These are phyloP conservation scores for Russula lepida DNA, from an alignment of 768 basidiomycete genomes.

Conservation along the genomic window DNA sequence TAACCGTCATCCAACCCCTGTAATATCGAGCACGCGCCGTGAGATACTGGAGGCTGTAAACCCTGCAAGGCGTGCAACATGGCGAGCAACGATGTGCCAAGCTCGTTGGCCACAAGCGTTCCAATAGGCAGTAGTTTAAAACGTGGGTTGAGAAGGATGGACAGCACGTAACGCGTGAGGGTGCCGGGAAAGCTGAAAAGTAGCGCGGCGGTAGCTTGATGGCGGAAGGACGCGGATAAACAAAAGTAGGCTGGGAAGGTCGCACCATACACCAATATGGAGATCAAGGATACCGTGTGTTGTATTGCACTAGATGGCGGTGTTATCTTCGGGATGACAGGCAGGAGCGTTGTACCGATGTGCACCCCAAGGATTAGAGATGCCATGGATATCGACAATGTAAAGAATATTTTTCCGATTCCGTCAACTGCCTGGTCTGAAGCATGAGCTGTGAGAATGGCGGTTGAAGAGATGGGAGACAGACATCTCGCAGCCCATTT, in stretches of 20 bases:
- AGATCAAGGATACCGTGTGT: conserved; percentile 42
- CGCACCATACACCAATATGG: conserved; percentile 63
- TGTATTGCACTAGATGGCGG: conserved; percentile 40
- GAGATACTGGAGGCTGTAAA: conserved; percentile 35
- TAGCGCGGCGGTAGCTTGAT: conserved; percentile 77
- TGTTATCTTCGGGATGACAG: conserved; percentile 34
- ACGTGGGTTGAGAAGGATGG: conserved; percentile 60
- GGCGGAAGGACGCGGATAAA: conserved; percentile 59
- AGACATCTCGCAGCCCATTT: conserved; percentile 63
- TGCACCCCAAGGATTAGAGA: conserved; percentile 69
- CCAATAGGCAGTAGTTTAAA: conserved; percentile 62
- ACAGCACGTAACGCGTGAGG: conserved; percentile 72
- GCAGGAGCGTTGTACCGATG: conserved; percentile 39
- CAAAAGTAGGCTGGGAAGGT: conserved; percentile 73
- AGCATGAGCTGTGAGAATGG: conserved; percentile 3
- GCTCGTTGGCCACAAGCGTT: conserved; percentile 64
- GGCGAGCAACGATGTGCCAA: conserved; percentile 80
- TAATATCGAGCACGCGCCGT: conserved; percentile 57
- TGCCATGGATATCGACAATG: conserved; percentile 66
- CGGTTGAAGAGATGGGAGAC: conserved; percentile 26
- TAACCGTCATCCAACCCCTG: conserved; percentile 87
- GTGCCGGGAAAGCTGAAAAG: conserved; percentile 87
- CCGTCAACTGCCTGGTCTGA: conserved; percentile 74
- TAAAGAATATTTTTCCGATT: conserved; percentile 68
- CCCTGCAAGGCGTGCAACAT: conserved; percentile 65